phyloP scores from a whole-genome alignment of 2,329 filamentous ascomycete genomes.

The Penicillium glabrum region DNA sequence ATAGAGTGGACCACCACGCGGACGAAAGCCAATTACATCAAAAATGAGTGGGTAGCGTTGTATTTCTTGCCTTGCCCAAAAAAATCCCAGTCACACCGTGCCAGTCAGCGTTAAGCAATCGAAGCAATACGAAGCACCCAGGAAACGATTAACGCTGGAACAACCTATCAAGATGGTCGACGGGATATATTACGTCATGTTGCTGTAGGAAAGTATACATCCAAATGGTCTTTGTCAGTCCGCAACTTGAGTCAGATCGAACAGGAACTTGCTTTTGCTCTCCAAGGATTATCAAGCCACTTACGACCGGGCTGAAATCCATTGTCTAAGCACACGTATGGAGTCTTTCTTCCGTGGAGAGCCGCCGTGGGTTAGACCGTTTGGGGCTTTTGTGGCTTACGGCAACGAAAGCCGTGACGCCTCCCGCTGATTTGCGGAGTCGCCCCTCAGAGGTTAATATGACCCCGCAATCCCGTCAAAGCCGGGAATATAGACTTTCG shows the following conservation, averaged over 20 bases:
- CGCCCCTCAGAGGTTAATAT: background rate
- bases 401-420: background rate
- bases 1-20: conserved; percentile 10
- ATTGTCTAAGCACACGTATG: background rate
- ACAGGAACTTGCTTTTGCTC: background rate
- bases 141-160: conserved; percentile 1
- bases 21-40: conserved; percentile 8
- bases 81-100: background rate
- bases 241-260: background rate
- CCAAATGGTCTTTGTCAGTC: background rate
- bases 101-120: conserved; percentile 4
- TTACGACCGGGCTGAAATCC: background rate
- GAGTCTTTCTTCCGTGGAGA: background rate
- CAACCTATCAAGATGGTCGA: conserved; percentile 5
- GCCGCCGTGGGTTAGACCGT: background rate
- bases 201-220: background rate
- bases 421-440: background rate
- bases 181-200: conserved; percentile 10
- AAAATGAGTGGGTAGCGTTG: background rate
- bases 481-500: background rate
- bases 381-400: background rate
- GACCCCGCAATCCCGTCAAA: background rate
- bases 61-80: background rate
- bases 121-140: conserved; percentile 10
- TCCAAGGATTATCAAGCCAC: background rate